Evolutionary conservation across 2,329 filamentous ascomycete species (phyloP).

Genomic region (Ceratocystis destructans): DNA sequence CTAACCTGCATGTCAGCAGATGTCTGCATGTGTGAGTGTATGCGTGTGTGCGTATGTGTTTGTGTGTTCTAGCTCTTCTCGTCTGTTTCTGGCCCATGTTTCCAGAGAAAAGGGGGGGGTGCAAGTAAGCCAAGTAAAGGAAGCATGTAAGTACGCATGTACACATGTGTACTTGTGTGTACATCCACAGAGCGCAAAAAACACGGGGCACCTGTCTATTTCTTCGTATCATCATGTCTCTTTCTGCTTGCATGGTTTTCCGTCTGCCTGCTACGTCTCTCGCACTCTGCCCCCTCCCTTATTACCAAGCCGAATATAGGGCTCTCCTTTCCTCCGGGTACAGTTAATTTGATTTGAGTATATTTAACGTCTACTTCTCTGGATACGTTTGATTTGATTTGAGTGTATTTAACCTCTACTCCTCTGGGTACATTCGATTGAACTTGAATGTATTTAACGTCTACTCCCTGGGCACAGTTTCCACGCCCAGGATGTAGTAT

Average conservation of each 20-base stretch:
- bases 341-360: too few species aligned
- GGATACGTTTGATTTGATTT: too few species aligned
- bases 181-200: neutral
- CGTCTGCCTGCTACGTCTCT: neutral
- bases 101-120: too few species aligned
- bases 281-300: neutral
- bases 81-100: too few species aligned
- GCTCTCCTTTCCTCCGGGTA: neutral
- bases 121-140: neutral
- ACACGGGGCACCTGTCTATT: neutral
- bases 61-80: neutral
- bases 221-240: neutral
- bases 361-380: too few species aligned
- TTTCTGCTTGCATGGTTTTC: neutral
- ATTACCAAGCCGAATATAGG: slow-evolving; percentile 1
- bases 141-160: neutral
- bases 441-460: too few species aligned
- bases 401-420: neutral
- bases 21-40: neutral
- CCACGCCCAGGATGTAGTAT: too few species aligned
- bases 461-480: neutral
- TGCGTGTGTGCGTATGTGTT: neutral
- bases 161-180: neutral
- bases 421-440: neutral
- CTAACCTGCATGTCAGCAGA: neutral